These are phyloP conservation scores for Blastocrithidia nonstop DNA, from an alignment of 208 protist genomes.

Conservation along the genomic window DNA sequence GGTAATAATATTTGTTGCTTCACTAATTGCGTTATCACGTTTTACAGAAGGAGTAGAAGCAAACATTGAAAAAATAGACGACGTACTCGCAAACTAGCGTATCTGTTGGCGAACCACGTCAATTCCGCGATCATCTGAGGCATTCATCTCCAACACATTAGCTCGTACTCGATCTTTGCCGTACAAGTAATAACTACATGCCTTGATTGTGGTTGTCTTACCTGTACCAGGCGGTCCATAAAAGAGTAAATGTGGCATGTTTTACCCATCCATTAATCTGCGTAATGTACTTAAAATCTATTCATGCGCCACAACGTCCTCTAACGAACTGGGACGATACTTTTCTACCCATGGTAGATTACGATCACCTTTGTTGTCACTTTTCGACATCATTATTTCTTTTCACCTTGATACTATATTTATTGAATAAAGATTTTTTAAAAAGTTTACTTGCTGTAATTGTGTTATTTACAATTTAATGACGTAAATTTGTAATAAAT, in stretches of 20 bases:
- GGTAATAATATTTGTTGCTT: background rate
- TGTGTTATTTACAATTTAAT: constrained; percentile 1
- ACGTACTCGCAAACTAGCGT: constrained; percentile 95
- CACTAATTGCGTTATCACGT: background rate
- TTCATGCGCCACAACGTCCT: constrained; percentile 87
- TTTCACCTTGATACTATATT: background rate
- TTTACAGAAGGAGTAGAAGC: background rate
- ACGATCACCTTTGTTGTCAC: background rate
- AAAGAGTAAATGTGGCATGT: constrained; percentile 96
- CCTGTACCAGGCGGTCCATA: constrained; percentile 94
- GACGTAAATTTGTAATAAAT: constrained; percentile 2
- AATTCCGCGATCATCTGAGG: constrained; percentile 98
- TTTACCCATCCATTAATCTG: constrained; percentile 82
- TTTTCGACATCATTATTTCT: constrained; percentile 3
- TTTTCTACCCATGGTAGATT: constrained; percentile 90
- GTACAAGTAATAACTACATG: constrained; percentile 87
- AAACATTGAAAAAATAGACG: constrained; percentile 85
- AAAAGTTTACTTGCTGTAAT: background rate
- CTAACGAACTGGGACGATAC: constrained; percentile 83
- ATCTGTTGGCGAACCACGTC: constrained; percentile 96
- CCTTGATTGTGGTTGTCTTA: constrained; percentile 84
- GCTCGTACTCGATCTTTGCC: constrained; percentile 76
- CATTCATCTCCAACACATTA: constrained; percentile 95
- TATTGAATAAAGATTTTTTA: background rate
- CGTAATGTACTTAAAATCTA: constrained; percentile 84